These are phyloP conservation scores for Fusarium caatingaense DNA, from an alignment of 2,329 filamentous ascomycete genomes.

Conservation along the genomic window DNA sequence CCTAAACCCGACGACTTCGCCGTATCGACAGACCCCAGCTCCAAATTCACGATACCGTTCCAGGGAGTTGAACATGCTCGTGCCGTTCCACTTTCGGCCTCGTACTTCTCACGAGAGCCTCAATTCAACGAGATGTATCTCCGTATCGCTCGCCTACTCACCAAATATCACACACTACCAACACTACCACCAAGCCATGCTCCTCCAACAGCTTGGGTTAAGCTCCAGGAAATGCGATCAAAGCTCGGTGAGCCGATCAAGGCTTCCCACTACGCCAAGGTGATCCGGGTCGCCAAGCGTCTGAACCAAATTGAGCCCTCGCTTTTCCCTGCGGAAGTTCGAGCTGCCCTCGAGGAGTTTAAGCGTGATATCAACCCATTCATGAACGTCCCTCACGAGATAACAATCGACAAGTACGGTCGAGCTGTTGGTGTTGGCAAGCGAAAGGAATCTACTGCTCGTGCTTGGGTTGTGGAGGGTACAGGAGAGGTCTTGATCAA, in stretches of 20 bases:
- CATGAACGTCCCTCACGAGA: constrained; percentile 70
- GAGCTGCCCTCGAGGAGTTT: constrained; percentile 73
- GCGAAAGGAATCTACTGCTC: constrained; percentile 87
- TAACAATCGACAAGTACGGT: constrained; percentile 79
- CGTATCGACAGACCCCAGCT: constrained; percentile 30
- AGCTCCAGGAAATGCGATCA: constrained; percentile 78
- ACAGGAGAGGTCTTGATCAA: constrained; percentile 92
- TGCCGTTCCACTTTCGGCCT: constrained; percentile 83
- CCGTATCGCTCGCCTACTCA: constrained; percentile 75
- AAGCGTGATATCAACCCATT: constrained; percentile 79
- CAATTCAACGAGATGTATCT: constrained; percentile 88
- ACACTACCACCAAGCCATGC: constrained; percentile 72
- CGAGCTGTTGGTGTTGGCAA: constrained; percentile 83
- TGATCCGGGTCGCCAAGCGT: constrained; percentile 79
- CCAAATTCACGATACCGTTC: constrained; percentile 47
- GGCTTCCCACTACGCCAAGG: constrained; percentile 80
- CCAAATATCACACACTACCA: constrained; percentile 79
- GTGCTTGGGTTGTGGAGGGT: constrained; percentile 90
- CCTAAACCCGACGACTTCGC: constrained; percentile 28
- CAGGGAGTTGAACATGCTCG: constrained; percentile 67
- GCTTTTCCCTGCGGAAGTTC: constrained; percentile 78
- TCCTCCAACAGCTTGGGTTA: constrained; percentile 83
- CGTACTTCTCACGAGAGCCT: constrained; percentile 93
- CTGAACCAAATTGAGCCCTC: constrained; percentile 87
- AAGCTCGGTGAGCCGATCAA: constrained; percentile 78